These are phyloP conservation scores for Cetraspora pellucida DNA, from an alignment of 192 early-diverging fungal species.

Conservation along the genomic window DNA sequence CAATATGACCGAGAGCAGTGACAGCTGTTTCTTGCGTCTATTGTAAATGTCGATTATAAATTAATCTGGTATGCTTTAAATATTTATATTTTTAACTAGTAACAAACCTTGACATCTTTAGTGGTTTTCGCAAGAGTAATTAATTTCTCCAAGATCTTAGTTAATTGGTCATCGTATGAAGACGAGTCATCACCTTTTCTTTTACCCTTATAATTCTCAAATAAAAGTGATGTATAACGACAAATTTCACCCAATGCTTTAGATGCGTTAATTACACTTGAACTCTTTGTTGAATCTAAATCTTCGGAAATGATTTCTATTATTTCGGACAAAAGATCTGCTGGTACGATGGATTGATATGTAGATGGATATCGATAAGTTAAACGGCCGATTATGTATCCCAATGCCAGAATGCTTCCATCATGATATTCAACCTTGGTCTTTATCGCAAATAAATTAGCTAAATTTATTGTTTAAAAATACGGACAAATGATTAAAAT, in stretches of 20 bases:
- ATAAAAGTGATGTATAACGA: constrained; percentile 46
- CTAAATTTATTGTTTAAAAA: neutral
- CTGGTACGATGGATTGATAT: constrained; percentile 44
- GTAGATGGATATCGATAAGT: constrained; percentile 56
- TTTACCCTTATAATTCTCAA: constrained; percentile 16
- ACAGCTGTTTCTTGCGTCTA: constrained; percentile 72
- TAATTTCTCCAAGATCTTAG: constrained; percentile 51
- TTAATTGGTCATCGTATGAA: neutral
- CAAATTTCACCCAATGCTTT: constrained; percentile 74
- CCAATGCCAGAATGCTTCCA: constrained; percentile 69
- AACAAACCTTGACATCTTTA: constrained; percentile 66
- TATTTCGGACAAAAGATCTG: constrained; percentile 34
- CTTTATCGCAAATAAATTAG: constrained; percentile 2
- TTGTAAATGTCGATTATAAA: neutral
- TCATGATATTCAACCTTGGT: constrained; percentile 60
- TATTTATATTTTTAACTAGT: neutral
- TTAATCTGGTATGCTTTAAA: neutral
- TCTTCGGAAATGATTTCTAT: constrained; percentile 48
- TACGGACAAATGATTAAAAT: neutral
- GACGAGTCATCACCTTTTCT: neutral
- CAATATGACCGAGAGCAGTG: constrained; percentile 68
- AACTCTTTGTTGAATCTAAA: constrained; percentile 55
- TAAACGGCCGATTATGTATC: constrained; percentile 67
- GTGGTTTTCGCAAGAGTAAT: constrained; percentile 54
- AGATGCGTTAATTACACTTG: constrained; percentile 63